Percentiles rank a stretch among this genome's conserved stretches.
Evolutionary conservation across 192 early-diverging fungal genomes (phyloP).

Genomic region (Phlyctochytrium bullatum): DNA sequence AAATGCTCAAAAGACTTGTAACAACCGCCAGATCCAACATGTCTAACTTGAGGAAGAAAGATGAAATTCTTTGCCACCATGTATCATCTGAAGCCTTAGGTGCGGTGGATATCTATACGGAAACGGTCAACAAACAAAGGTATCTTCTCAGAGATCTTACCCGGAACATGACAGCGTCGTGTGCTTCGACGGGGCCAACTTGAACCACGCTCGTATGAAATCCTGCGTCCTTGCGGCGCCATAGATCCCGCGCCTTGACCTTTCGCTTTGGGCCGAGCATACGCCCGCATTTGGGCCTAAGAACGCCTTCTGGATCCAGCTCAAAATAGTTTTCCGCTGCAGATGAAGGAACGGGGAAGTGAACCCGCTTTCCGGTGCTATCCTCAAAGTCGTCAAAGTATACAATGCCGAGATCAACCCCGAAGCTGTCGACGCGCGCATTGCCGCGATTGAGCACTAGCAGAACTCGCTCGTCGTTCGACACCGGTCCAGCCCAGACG

Average conservation of each 20-base stretch:
- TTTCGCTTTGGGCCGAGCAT: not conserved
- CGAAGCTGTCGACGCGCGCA: conserved; percentile 2
- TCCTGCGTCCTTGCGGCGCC: conserved; percentile 20
- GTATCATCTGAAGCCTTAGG: too few species aligned
- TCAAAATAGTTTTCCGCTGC: not conserved
- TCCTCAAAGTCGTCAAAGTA: not conserved
- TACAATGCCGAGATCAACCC: conserved; percentile 13
- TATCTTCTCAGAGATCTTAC: not conserved
- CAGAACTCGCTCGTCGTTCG: conserved; percentile 27
- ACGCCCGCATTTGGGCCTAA: not conserved
- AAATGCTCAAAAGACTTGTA: too few species aligned
- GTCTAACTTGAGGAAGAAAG: too few species aligned
- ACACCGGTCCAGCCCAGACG: conserved; percentile 31
- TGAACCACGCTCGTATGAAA: conserved; percentile 10
- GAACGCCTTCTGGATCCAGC: not conserved
- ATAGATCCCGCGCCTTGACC: conserved; percentile 28
- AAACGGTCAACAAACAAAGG: too few species aligned
- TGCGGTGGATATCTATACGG: too few species aligned
- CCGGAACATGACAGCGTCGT: not conserved
- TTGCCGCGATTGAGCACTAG: conserved; percentile 27
- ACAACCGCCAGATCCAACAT: too few species aligned
- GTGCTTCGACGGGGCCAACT: not conserved
- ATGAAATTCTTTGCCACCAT: too few species aligned
- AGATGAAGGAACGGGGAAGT: not conserved
- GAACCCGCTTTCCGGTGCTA: not conserved